Percentiles rank a stretch among this genome's conserved stretches.
phyloP scores from a whole-genome alignment of 2,329 filamentous ascomycete species.

The Passalora sequoiae region DNA sequence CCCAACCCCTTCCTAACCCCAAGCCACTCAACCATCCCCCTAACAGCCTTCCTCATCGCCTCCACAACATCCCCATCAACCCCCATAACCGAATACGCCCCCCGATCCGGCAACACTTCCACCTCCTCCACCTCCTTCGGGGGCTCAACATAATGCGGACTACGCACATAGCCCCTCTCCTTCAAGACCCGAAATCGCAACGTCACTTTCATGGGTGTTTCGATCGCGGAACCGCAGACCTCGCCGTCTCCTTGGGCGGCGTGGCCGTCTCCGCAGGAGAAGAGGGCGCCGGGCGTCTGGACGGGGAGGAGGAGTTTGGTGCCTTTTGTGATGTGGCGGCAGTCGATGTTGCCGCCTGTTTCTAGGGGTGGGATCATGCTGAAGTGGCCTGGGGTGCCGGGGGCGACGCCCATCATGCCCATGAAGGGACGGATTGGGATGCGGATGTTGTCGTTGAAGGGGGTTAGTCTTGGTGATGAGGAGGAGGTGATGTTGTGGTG shows the following conservation, averaged over 20 bases:
- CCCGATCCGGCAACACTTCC: slow-evolving; percentile 13
- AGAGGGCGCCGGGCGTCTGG: slow-evolving; percentile 13
- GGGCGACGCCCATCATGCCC: slow-evolving; percentile 22
- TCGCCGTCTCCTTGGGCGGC: slow-evolving; percentile 22
- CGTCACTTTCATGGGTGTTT: slow-evolving; percentile 16
- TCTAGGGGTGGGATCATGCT: slow-evolving; percentile 17
- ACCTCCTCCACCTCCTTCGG: slow-evolving; percentile 1
- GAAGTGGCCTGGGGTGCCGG: slow-evolving; percentile 12
- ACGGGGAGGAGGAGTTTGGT: slow-evolving; percentile 17
- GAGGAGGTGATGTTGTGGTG: not conserved
- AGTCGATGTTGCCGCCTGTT: slow-evolving; percentile 22
- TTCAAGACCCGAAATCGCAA: slow-evolving; percentile 16
- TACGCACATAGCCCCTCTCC: slow-evolving; percentile 12
- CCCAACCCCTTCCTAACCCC: slow-evolving; percentile 11
- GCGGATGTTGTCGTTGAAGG: slow-evolving; percentile 16
- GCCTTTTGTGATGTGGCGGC: slow-evolving; percentile 19
- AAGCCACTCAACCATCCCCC: slow-evolving; percentile 19
- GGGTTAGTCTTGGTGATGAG: not conserved
- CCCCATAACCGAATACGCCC: slow-evolving; percentile 19
- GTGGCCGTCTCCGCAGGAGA: slow-evolving; percentile 23
- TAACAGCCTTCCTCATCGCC: slow-evolving; percentile 19
- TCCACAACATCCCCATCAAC: slow-evolving; percentile 16
- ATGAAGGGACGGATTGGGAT: slow-evolving; percentile 19
- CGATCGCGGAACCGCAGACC: slow-evolving; percentile 19
- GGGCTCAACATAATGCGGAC: slow-evolving; percentile 16